Base-by-base conservation (phyloP, 2,329 filamentous ascomycete species). In the Domatiomyces globalis region DNA sequence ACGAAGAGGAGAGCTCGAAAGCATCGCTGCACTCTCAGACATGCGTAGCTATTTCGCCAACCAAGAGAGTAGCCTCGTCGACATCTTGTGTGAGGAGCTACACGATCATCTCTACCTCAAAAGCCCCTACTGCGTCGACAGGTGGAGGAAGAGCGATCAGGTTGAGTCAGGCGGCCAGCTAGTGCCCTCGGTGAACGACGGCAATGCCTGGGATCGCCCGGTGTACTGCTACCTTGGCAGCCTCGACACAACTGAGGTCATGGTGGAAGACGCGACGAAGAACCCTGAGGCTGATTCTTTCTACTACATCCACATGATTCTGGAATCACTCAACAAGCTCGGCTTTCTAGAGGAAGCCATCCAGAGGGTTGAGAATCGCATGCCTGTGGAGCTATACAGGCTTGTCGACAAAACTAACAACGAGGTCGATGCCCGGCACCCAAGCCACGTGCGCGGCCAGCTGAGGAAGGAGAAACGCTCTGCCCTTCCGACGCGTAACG, bases 81-180 rank as follows among this genome's bases (percentile, higher is more conserved):
- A 98, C 63, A 96, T 96, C 49, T 67, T 98, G 51, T 82, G 96
- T n/a, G 92, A 98, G 65, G 92, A 98, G 67, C 74, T 98, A 33
- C 92, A 98, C 65, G 92, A 94, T 65, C 92, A 98, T 68, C 75
- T 98, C 3, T 98, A 98, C 64, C 79, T 98, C 42, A 96, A 96
- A 66, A 96, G 90, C 2, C 92, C 90, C 0, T 98, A 98, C 65
- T 96, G 90, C 64, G 88, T 95, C 64, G 87, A 95, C 65, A 77
- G 92, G 59, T 98, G 92, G 92, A 79, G 78, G 53, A 79, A 94
- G 54, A 58, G 54, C 5, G 67, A 67, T 33, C 57, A 57, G 50
- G 51, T 50, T 48, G 29, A 49, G 29, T 42, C 29, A 8, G 25
- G 43, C 9, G 33, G 33, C 10, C 33, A 39, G 33, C 33, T 2